phyloP scores from a whole-genome alignment of 2,329 filamentous ascomycete species.

The Trichoderma sp. region DNA sequence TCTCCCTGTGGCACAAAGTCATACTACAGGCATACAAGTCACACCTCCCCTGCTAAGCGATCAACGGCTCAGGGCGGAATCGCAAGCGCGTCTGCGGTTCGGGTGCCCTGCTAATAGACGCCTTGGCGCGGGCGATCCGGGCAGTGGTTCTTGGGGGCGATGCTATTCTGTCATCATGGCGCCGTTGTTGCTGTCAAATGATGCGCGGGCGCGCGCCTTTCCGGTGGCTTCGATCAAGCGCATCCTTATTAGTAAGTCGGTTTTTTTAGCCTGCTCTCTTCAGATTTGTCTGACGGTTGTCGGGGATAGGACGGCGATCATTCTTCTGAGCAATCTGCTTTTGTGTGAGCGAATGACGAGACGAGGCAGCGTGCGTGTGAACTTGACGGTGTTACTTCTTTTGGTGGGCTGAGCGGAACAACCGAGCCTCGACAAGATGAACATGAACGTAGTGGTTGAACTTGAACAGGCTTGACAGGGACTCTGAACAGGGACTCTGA shows the following conservation, averaged over 20 bases:
- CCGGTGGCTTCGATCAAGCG: too few species aligned
- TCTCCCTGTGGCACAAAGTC: background rate
- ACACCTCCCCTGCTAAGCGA: too few species aligned
- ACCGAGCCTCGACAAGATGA: background rate
- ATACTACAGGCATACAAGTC: too few species aligned
- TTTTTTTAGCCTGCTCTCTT: background rate
- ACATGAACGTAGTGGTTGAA: too few species aligned
- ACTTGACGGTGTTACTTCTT: too few species aligned
- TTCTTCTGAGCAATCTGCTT: background rate
- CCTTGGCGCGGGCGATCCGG: conserved; percentile 25
- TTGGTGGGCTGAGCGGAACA: conserved; percentile 7
- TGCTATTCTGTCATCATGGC: background rate
- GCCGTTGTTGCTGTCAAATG: conserved; percentile 4
- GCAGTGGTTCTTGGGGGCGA: background rate
- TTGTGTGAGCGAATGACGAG: background rate
- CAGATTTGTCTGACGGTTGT: conserved; percentile 3
- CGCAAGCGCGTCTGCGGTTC: conserved; percentile 15
- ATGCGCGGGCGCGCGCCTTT: conserved; percentile 17
- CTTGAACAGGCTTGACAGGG: too few species aligned
- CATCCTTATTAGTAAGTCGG: too few species aligned
- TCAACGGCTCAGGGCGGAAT: conserved; percentile 9
- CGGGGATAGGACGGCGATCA: background rate
- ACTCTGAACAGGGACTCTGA: too few species aligned
- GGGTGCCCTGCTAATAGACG: conserved; percentile 9
- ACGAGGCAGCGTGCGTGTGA: too few species aligned